Conservation (phyloP, 208 protist species). For the Trypanosoma grayi region DNA sequence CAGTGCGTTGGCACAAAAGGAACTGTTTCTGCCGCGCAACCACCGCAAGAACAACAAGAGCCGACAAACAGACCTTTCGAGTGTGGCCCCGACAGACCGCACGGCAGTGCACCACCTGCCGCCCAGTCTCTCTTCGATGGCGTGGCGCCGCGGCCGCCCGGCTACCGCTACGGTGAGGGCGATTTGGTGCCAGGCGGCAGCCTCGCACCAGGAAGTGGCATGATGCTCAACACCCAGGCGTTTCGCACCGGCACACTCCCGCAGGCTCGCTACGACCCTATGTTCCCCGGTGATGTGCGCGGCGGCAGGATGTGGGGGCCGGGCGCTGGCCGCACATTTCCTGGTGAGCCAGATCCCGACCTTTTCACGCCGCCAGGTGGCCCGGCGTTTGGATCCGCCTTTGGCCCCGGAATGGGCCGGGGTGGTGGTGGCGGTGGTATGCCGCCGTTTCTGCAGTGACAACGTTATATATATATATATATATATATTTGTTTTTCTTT, state of each 20-base stretch:
- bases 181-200: constrained; percentile 67
- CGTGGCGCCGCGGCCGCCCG: constrained; percentile 42
- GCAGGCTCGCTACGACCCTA: constrained; percentile 73
- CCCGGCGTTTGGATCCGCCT: constrained; percentile 46
- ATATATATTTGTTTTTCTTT: constrained; percentile 10
- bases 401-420: constrained; percentile 2
- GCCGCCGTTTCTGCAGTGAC: neutral
- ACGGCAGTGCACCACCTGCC: neutral
- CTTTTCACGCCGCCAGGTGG: constrained; percentile 59
- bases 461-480: neutral
- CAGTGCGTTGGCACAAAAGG: too few species aligned
- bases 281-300: constrained; percentile 65
- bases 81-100: neutral
- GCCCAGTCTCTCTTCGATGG: constrained; percentile 31
- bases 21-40: too few species aligned
- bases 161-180: constrained; percentile 67
- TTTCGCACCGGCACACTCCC: constrained; percentile 28
- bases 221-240: constrained; percentile 45
- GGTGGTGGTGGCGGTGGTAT: neutral
- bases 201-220: constrained; percentile 34
- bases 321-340: constrained; percentile 32
- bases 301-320: constrained; percentile 2
- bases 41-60: neutral
- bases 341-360: constrained; percentile 80
- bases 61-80: neutral